These are phyloP conservation scores for Talaromyces wortmannii DNA, from an alignment of 495 filamentous ascomycete species.

Conservation along the genomic window DNA sequence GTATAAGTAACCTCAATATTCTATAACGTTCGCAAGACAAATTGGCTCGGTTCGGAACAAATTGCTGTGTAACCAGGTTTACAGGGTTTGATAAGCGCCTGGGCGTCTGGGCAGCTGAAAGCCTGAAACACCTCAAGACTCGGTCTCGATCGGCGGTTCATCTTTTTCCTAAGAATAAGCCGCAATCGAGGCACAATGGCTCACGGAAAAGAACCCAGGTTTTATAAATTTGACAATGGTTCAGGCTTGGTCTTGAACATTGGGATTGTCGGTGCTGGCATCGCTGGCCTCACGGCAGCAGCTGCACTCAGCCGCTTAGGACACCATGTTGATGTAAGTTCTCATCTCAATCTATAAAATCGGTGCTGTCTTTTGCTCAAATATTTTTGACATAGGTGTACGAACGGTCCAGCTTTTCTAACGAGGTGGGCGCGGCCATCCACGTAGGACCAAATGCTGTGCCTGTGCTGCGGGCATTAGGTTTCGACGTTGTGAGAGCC, in stretches of 20 bases:
- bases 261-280: constrained; percentile 42
- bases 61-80: too few species aligned
- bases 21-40: too few species aligned
- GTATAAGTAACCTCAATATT: too few species aligned
- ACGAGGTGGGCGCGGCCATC: constrained; percentile 49
- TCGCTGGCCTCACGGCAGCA: constrained; percentile 44
- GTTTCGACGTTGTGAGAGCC: constrained; percentile 26
- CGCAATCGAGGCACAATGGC: too few species aligned
- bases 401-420: constrained; percentile 40
- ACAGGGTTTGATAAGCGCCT: too few species aligned
- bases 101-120: too few species aligned
- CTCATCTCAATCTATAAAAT: neutral
- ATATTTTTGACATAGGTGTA: constrained; percentile 23
- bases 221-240: neutral
- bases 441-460: constrained; percentile 40
- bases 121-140: too few species aligned
- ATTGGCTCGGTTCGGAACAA: too few species aligned
- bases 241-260: neutral
- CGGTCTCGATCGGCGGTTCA: too few species aligned
- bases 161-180: too few species aligned
- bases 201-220: too few species aligned
- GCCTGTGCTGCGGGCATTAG: constrained; percentile 37
- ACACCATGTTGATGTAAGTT: constrained; percentile 33
- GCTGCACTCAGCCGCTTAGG: constrained; percentile 43
- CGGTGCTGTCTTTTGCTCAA: neutral